Evolutionary conservation across 805 yeast species (phyloP).

Genomic region (Ogataea dorogensis): DNA sequence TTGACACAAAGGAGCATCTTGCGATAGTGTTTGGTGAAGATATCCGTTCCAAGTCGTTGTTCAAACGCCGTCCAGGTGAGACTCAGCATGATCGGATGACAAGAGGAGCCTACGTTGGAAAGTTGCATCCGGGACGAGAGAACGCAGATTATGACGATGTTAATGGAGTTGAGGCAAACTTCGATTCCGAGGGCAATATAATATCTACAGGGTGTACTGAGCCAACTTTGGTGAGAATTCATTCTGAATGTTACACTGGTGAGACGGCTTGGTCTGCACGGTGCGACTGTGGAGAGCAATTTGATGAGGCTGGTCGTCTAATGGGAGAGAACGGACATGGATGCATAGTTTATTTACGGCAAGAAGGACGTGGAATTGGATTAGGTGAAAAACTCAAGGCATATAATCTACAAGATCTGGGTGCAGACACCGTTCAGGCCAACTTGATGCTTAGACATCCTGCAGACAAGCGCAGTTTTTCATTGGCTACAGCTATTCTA

Average conservation of each 20-base stretch:
- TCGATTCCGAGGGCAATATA: conserved; percentile 42
- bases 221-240: conserved; percentile 79
- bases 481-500: conserved; percentile 90
- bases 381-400: conserved; percentile 97
- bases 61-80: conserved; percentile 60
- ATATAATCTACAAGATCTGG: conserved; percentile 93
- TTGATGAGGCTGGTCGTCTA: conserved; percentile 93
- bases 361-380: conserved; percentile 98
- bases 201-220: conserved; percentile 31
- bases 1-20: conserved; percentile 90
- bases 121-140: conserved; percentile 79
- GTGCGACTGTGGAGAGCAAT: conserved; percentile 99
- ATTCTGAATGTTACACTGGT: conserved; percentile 97
- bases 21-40: conserved; percentile 97
- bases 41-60: conserved; percentile 75
- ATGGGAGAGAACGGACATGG: conserved; percentile 91
- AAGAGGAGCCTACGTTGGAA: conserved; percentile 96
- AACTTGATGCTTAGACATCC: conserved; percentile 91
- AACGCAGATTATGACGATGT: conserved; percentile 61
- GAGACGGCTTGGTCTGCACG: conserved; percentile 99
- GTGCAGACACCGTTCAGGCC: conserved; percentile 98
- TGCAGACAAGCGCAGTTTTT: conserved; percentile 94
- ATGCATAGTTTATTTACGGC: conserved; percentile 91
- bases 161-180: conserved; percentile 37
- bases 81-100: conserved; percentile 94